Evolutionary conservation across 768 basidiomycete genomes (phyloP).

Genomic region (Auriculariales sp.): DNA sequence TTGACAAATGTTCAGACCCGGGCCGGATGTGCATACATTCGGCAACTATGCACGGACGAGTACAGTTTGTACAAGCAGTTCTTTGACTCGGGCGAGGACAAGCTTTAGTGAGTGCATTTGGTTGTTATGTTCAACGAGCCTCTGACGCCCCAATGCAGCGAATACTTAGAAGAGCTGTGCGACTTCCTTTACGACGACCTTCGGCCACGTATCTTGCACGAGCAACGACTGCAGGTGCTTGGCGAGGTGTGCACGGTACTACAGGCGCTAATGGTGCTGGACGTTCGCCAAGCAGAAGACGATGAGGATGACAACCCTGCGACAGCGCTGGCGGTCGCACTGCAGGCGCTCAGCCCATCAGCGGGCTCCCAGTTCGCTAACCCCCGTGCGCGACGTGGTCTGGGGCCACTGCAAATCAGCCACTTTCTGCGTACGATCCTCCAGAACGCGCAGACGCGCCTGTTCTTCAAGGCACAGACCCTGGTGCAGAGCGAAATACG

Average conservation of each 20-base stretch:
- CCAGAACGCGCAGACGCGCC: slow-evolving; percentile 88
- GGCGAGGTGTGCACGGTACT: slow-evolving; percentile 95
- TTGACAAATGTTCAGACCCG: slow-evolving; percentile 43
- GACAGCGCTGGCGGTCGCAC: neutral
- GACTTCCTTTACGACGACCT: slow-evolving; percentile 93
- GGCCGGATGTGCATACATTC: slow-evolving; percentile 83
- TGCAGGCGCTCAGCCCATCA: slow-evolving; percentile 23
- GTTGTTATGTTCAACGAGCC: neutral
- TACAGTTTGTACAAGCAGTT: slow-evolving; percentile 75
- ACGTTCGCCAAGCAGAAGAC: slow-evolving; percentile 31
- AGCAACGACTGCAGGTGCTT: slow-evolving; percentile 70
- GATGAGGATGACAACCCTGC: slow-evolving; percentile 17
- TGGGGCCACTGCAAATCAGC: slow-evolving; percentile 60
- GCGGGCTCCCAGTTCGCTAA: slow-evolving; percentile 23
- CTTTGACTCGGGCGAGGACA: slow-evolving; percentile 74
- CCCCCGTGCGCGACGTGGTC: slow-evolving; percentile 20
- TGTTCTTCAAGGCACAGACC: slow-evolving; percentile 93
- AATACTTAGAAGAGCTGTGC: slow-evolving; percentile 81
- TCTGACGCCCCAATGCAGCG: slow-evolving; percentile 29
- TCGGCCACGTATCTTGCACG: slow-evolving; percentile 88
- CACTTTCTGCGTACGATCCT: slow-evolving; percentile 77
- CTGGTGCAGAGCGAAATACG: slow-evolving; percentile 81
- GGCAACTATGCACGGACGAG: slow-evolving; percentile 82
- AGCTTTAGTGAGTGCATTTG: slow-evolving; percentile 44
- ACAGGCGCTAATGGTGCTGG: slow-evolving; percentile 90